Evolutionary conservation across 352 stramenopile species (phyloP).

Genomic region (Aphanomyces cochlioides): DNA sequence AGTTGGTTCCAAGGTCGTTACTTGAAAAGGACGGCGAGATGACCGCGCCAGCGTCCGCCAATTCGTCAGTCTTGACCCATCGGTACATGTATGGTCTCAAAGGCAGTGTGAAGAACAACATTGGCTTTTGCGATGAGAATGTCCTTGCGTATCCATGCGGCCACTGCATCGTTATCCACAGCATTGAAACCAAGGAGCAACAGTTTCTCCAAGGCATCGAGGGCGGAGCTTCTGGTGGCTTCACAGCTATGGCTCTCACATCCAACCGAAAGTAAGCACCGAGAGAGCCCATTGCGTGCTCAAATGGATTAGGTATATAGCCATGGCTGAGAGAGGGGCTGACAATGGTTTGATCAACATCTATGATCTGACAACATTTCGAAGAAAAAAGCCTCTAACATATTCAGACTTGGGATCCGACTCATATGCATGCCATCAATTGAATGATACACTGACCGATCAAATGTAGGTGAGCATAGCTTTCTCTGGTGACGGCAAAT

Average conservation of each 20-base stretch:
- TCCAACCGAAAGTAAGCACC: conserved; percentile 58
- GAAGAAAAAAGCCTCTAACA: conserved; percentile 79
- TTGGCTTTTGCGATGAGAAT: conserved; percentile 83
- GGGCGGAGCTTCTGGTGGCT: conserved; percentile 53
- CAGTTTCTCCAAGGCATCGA: conserved; percentile 89
- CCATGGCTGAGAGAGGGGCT: conserved; percentile 74
- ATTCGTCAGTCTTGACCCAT: conserved; percentile 8
- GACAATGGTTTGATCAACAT: conserved; percentile 85
- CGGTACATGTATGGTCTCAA: conserved; percentile 87
- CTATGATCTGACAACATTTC: conserved; percentile 85
- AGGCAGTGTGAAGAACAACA: conserved; percentile 69
- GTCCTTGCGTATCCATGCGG: conserved; percentile 83
- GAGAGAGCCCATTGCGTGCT: neutral
- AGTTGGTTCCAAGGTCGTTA: neutral
- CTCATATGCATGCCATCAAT: conserved; percentile 44
- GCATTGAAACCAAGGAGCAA: conserved; percentile 87
- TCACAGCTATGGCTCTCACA: conserved; percentile 82
- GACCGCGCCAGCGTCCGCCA: conserved; percentile 8
- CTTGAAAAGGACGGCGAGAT: neutral
- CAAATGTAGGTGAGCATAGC: conserved; percentile 47
- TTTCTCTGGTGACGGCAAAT: conserved; percentile 90
- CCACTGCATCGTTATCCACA: conserved; percentile 85
- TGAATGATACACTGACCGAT: conserved; percentile 16
- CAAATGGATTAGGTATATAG: conserved; percentile 53
- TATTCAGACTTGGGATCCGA: conserved; percentile 76